phyloP scores from a whole-genome alignment of 768 basidiomycete species.

The Boletellus ananas region DNA sequence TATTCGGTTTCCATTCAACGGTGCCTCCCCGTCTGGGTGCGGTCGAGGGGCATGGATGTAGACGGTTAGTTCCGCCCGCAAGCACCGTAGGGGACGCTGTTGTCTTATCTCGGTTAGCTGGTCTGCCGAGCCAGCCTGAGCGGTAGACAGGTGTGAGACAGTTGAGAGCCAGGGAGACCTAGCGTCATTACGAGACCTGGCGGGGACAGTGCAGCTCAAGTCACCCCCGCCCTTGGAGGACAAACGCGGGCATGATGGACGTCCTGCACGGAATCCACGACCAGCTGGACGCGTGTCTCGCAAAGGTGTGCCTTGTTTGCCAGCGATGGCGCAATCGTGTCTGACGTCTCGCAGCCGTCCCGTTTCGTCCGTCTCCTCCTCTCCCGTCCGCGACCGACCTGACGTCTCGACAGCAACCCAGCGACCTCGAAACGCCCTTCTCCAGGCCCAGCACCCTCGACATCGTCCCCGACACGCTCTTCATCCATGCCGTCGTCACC shows the following conservation, averaged over 20 bases:
- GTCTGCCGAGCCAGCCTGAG: too few relatives aligned
- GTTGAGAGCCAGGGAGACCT: background rate
- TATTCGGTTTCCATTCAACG: too few relatives aligned
- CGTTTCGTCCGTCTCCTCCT: constrained; percentile 17
- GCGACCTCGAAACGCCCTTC: constrained; percentile 18
- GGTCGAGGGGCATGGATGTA: too few relatives aligned
- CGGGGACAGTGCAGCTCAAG: too few relatives aligned
- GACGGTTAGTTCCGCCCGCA: too few relatives aligned
- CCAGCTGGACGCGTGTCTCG: constrained; percentile 19
- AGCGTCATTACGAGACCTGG: constrained; percentile 1
- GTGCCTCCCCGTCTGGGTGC: too few relatives aligned
- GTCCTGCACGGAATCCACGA: constrained; percentile 11
- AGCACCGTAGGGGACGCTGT: background rate
- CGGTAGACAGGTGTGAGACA: background rate
- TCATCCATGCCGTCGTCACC: constrained; percentile 19
- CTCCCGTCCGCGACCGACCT: background rate
- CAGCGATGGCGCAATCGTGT: constrained; percentile 32
- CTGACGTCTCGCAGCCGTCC: constrained; percentile 24
- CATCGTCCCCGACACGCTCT: constrained; percentile 8
- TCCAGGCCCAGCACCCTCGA: constrained; percentile 8
- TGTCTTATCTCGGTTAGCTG: background rate
- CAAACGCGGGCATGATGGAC: constrained; percentile 6
- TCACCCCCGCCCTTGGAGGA: background rate
- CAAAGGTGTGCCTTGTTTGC: constrained; percentile 17
- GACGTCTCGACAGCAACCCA: constrained; percentile 3